A percentile compares a stretch with the other conserved stretches of the same genome.
phyloP scores from a whole-genome alignment of 495 filamentous ascomycete species.

The Glutinoglossum americanum region DNA sequence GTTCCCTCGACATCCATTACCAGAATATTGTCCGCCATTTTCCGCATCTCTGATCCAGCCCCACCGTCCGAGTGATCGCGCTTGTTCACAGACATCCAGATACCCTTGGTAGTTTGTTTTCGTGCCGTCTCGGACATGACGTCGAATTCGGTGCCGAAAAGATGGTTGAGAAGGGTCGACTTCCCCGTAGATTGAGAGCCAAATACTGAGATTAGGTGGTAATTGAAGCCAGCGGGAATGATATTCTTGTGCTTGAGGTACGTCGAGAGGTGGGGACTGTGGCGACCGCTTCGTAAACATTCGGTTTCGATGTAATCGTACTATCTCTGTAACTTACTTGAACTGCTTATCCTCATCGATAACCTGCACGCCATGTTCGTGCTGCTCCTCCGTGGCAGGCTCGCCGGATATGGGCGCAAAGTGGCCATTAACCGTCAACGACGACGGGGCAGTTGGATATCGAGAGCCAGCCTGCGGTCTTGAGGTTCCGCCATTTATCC shows the following conservation, averaged over 20 bases:
- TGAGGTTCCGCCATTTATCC: slow-evolving; percentile 2
- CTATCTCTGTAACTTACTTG: slow-evolving; percentile 40
- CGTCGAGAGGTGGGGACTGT: slow-evolving; percentile 51
- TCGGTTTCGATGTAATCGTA: not conserved
- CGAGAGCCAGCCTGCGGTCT: slow-evolving; percentile 5
- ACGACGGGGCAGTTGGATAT: slow-evolving; percentile 28
- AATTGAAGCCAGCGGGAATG: slow-evolving; percentile 82
- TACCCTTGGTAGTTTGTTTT: slow-evolving; percentile 93
- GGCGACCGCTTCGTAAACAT: not conserved
- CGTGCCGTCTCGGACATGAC: slow-evolving; percentile 87
- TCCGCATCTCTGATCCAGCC: slow-evolving; percentile 16
- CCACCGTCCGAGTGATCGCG: slow-evolving; percentile 20
- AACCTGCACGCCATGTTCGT: slow-evolving; percentile 88
- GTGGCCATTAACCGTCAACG: slow-evolving; percentile 68
- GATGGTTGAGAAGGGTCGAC: slow-evolving; percentile 84
- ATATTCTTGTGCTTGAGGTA: slow-evolving; percentile 65
- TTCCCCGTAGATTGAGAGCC: slow-evolving; percentile 97
- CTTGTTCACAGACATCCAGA: slow-evolving; percentile 97
- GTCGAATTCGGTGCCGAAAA: slow-evolving; percentile 88
- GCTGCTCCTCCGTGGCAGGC: slow-evolving; percentile 37
- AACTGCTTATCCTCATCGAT: slow-evolving; percentile 90
- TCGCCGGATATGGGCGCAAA: slow-evolving; percentile 58
- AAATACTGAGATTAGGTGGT: slow-evolving; percentile 96
- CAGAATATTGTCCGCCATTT: slow-evolving; percentile 91
- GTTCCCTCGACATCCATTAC: slow-evolving; percentile 99